Conservation (phyloP, 805 yeast species). For the Brettanomyces sp. region DNA sequence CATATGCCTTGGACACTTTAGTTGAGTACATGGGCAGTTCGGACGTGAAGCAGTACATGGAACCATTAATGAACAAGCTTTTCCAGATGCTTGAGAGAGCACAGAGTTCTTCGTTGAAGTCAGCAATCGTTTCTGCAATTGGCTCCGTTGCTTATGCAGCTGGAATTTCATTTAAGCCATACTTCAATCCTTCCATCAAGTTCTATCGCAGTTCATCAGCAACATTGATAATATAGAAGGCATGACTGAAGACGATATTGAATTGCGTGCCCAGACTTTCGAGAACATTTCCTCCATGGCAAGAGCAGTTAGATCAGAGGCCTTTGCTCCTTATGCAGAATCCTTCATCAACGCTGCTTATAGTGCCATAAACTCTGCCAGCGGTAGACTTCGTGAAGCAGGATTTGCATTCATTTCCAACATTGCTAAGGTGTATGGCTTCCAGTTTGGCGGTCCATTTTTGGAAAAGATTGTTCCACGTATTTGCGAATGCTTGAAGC, state of each 20-base stretch:
- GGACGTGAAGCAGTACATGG: conserved; percentile 69
- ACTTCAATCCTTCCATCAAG: conserved; percentile 72
- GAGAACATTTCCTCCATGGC: conserved; percentile 95
- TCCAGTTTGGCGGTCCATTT: conserved; percentile 72
- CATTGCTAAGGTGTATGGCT: conserved; percentile 91
- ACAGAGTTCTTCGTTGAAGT: conserved; percentile 61
- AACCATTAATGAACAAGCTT: conserved; percentile 82
- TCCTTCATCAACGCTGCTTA: conserved; percentile 86
- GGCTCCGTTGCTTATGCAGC: conserved; percentile 97
- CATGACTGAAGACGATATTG: conserved; percentile 80
- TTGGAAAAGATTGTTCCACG: conserved; percentile 76
- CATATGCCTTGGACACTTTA: conserved; percentile 83
- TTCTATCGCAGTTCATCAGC: conserved; percentile 75
- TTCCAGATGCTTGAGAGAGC: conserved; percentile 75
- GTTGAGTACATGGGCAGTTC: conserved; percentile 87
- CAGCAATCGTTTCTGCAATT: conserved; percentile 86
- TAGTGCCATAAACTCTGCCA: conserved; percentile 58
- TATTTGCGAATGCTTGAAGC: conserved; percentile 73
- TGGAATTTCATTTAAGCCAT: conserved; percentile 81
- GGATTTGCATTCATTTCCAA: conserved; percentile 89
- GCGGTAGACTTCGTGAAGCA: conserved; percentile 84
- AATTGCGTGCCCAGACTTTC: conserved; percentile 82
- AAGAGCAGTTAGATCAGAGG: conserved; percentile 88
- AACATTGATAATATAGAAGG: conserved; percentile 61
- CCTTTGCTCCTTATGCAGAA: conserved; percentile 77